Conservation (phyloP, 768 basidiomycete genomes). For the Exsudoporus frostii region DNA sequence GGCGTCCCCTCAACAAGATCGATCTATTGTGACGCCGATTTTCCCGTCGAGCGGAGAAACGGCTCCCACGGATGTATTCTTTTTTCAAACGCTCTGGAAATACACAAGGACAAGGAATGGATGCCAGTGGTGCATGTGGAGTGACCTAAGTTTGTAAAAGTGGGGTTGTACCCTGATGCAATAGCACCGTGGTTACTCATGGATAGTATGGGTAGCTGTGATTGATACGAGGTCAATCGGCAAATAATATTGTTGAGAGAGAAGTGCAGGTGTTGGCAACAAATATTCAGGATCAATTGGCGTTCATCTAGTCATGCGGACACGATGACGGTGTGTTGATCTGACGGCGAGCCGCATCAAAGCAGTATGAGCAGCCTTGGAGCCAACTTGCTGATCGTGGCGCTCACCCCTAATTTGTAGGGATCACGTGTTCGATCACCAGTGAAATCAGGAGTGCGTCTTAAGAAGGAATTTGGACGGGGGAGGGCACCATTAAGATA, state of each 20-base stretch:
- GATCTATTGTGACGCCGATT: neutral
- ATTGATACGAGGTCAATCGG: neutral
- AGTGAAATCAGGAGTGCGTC: neutral
- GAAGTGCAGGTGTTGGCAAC: neutral
- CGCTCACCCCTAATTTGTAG: neutral
- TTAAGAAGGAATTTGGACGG: no score
- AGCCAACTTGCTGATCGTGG: no score
- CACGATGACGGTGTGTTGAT: neutral
- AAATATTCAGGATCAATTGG: no score
- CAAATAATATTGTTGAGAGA: no score
- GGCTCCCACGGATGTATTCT: neutral
- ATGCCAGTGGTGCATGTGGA: neutral
- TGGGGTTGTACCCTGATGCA: neutral
- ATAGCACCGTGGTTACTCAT: no score
- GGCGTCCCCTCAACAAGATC: neutral
- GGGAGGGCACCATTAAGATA: no score
- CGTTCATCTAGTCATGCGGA: no score
- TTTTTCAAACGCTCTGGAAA: neutral
- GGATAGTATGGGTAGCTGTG: neutral
- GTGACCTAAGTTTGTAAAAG: neutral
- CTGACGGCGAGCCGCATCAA: neutral
- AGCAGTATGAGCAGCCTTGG: no score
- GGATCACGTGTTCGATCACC: neutral
- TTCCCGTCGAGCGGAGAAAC: neutral
- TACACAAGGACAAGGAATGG: neutral